Conservation (phyloP, 331 rosid genomes). For the Pyrus hybrid region DNA sequence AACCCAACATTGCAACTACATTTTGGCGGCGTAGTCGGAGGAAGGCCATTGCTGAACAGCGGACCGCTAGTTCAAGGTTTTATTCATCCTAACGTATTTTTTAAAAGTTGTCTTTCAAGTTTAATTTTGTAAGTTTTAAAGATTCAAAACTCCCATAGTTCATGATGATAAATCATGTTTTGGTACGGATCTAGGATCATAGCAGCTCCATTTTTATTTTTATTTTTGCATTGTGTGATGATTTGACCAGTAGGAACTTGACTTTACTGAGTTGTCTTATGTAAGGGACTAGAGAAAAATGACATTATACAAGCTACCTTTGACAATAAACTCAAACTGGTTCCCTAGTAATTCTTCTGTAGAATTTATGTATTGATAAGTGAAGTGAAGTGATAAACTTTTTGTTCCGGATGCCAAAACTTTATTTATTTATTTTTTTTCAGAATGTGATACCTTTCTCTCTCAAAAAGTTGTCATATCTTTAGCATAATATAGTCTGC, state of each 20-base stretch:
- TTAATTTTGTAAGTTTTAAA: neutral
- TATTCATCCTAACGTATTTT: slow-evolving; percentile 24
- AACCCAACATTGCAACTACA: slow-evolving; percentile 93
- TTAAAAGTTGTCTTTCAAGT: neutral
- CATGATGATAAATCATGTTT: neutral
- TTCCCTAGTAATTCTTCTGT: neutral
- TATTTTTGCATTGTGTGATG: neutral
- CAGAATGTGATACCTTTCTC: neutral
- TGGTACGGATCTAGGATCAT: neutral
- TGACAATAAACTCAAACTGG: neutral
- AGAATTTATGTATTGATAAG: neutral
- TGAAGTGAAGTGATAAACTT: neutral
- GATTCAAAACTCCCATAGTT: neutral
- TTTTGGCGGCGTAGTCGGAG: slow-evolving; percentile 98
- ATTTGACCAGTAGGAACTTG: neutral
- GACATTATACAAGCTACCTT: neutral
- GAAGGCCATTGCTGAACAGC: slow-evolving; percentile 92
- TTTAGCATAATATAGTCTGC: neutral
- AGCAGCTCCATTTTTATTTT: neutral
- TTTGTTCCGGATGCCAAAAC: neutral
- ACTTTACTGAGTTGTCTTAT: neutral
- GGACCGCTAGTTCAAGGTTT: slow-evolving; percentile 99
- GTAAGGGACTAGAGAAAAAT: neutral
- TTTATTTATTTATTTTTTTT: neutral
- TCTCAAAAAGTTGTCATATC: neutral